Conservation (phyloP, 1,284 basidiomycete species). For the Testicularia cyperi region DNA sequence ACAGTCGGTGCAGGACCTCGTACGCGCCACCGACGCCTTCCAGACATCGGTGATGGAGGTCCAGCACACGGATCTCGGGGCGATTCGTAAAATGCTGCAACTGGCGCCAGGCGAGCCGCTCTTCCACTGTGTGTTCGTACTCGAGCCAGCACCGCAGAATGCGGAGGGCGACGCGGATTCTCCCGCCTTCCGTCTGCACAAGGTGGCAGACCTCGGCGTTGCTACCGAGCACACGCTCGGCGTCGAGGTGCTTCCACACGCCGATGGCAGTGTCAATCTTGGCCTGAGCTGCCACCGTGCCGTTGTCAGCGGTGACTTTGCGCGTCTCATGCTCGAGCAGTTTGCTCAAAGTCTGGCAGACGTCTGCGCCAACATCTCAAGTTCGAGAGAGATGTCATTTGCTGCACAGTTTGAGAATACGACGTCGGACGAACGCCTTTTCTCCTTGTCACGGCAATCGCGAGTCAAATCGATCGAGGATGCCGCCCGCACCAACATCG, state of each 20-base stretch:
- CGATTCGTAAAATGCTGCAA: conserved; percentile 49
- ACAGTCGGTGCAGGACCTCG: conserved; percentile 20
- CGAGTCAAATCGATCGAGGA: not conserved
- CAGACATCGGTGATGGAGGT: conserved; percentile 33
- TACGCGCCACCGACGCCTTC: conserved; percentile 35
- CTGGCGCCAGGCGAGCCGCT: conserved; percentile 42
- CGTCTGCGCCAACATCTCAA: conserved; percentile 5
- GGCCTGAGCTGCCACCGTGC: conserved; percentile 37
- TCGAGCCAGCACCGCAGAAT: conserved; percentile 40
- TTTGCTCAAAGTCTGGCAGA: conserved; percentile 31
- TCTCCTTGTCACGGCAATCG: not conserved
- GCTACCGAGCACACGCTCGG: conserved; percentile 54
- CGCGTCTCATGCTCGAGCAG: conserved; percentile 35
- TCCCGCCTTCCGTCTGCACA: conserved; percentile 11
- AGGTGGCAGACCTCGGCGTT: conserved; percentile 40
- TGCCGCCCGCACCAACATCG: not conserved
- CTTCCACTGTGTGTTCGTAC: conserved; percentile 57
- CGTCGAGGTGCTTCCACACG: conserved; percentile 41
- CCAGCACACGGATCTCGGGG: conserved; percentile 37
- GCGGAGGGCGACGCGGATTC: not conserved
- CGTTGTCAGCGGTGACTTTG: conserved; percentile 28
- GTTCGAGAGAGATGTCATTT: too few species aligned
- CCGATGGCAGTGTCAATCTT: conserved; percentile 27
- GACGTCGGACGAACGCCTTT: not conserved
- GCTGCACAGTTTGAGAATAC: not conserved